Evolutionary conservation across 139 green algal species (phyloP).

Genomic region (Microglena sp.): DNA sequence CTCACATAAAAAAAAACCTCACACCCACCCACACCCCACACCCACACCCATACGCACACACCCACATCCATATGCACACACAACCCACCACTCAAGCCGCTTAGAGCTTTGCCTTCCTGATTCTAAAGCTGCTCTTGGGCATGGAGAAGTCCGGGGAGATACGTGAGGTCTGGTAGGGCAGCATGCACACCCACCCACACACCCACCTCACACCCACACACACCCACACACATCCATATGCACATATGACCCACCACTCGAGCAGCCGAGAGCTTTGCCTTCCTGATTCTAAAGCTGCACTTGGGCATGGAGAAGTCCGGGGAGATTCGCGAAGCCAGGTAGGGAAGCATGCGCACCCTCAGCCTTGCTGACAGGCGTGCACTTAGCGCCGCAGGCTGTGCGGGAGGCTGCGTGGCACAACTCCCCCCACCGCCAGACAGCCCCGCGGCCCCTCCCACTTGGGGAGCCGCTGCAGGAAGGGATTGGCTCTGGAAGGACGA

Average conservation of each 20-base stretch:
- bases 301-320: constrained; percentile 20
- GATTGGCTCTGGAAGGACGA: no score
- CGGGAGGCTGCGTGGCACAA: no score
- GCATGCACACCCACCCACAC: constrained; percentile 15
- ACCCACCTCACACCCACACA: neutral
- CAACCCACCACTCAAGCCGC: neutral
- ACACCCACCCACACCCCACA: neutral
- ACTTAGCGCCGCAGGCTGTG: constrained; percentile 1
- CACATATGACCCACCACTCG: constrained; percentile 27
- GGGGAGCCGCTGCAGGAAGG: no score
- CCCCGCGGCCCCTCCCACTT: no score
- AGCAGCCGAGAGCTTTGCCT: constrained; percentile 20
- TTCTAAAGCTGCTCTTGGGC: constrained; percentile 21
- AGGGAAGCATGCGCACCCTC: constrained; percentile 39
- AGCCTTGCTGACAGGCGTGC: constrained; percentile 16
- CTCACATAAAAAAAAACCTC: no score
- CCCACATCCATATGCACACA: constrained; percentile 3
- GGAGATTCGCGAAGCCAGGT: constrained; percentile 9
- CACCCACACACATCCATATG: constrained; percentile 4
- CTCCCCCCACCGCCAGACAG: no score
- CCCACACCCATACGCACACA: neutral
- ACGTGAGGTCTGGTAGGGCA: constrained; percentile 24
- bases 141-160: constrained; percentile 14
- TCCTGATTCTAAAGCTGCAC: constrained; percentile 25
- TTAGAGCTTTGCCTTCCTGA: constrained; percentile 7